phyloP scores from a whole-genome alignment of 495 filamentous ascomycete genomes.

The Aspergillus asperescens region DNA sequence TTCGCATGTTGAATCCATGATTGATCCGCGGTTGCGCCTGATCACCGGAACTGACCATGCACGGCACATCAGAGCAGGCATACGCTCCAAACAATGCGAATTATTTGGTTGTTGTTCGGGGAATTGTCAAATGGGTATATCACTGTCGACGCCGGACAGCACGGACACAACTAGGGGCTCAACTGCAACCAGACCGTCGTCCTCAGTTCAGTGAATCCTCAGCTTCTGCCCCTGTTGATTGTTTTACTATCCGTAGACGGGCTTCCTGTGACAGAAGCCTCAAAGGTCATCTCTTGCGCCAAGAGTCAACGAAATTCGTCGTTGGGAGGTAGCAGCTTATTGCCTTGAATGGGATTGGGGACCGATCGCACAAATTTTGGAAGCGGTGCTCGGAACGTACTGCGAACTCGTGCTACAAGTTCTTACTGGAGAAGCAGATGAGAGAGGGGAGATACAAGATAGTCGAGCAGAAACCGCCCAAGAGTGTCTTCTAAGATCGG shows the following conservation, averaged over 20 bases:
- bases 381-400: not conserved
- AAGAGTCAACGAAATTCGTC: not conserved
- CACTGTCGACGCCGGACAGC: too few relatives aligned
- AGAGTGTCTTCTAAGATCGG: not conserved
- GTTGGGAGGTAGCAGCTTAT: conserved; percentile 1
- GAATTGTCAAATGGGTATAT: not conserved
- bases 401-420: not conserved
- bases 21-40: not conserved
- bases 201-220: not conserved
- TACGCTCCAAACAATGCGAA: too few relatives aligned
- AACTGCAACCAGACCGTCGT: not conserved
- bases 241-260: conserved; percentile 19
- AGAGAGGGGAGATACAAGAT: not conserved
- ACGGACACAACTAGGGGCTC: too few relatives aligned
- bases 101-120: too few relatives aligned
- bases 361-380: not conserved
- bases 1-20: not conserved
- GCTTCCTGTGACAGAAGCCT: conserved; percentile 6
- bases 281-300: not conserved
- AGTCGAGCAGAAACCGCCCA: not conserved
- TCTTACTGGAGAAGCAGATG: not conserved
- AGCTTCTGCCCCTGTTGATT: not conserved
- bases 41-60: not conserved
- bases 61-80: not conserved
- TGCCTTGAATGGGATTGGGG: not conserved